Base-by-base conservation (phyloP, 768 basidiomycete genomes). In the Daedalea quercina region DNA sequence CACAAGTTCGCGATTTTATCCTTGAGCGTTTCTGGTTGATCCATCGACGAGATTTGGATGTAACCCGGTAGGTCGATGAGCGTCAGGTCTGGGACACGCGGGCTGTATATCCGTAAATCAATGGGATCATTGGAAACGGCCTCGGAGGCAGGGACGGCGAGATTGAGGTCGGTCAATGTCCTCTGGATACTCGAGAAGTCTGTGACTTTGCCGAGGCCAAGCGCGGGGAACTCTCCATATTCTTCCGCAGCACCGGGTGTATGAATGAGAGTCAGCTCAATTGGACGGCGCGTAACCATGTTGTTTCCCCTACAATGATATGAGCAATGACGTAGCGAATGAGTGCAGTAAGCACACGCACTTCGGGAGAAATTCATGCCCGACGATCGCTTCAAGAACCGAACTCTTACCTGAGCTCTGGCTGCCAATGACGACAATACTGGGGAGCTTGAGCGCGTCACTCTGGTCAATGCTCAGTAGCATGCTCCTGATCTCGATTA, bases 321-420 rank as follows among this genome's bases (percentile, higher is more conserved):
- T 51, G 2, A 44, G 20, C 11, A 25, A 9, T 31, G 19, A 9
- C 6, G 17, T 7, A 2, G 17, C 22, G 19, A 45, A 52, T 24
- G 9, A 20, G 2, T 51, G 19, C 7, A 6, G 9, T 25, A 23
- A n/a, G 17, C 20, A 77, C 92, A 31, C 28, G 58, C 64, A 97
- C 95, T 99, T 99, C 22, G 96, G 96, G 33, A 99, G 73, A 66
- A 99, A 99, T 68, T 98, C 93, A 54, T 96, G 92, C 0, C 96
- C 96, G 25, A 99, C 96, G 55, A 99, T 90, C 4, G 96, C 87
- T 69, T 99, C 96, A 55, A 99, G 71, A 0, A 99, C 96, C 24
- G 92, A 94, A 61, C 94, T 97, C 76, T 99, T 99, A 11, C 96
- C 96, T 1, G 92, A 94, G 68, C 94, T 96, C 73, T 99, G 96